phyloP scores from a whole-genome alignment of 2,329 filamentous ascomycete genomes.

The Aspergillus hortae region DNA sequence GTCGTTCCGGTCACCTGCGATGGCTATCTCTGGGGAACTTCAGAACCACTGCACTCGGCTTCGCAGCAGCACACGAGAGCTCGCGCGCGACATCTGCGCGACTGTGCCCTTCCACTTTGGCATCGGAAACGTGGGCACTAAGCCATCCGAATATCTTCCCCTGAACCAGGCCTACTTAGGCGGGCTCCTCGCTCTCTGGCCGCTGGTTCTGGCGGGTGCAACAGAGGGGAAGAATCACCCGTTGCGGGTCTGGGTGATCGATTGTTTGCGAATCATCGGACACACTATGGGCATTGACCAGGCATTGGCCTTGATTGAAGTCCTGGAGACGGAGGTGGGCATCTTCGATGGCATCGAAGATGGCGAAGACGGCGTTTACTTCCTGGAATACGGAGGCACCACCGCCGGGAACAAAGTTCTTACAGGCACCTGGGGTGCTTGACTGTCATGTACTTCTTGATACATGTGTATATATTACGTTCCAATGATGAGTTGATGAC shows the following conservation, averaged over 20 bases:
- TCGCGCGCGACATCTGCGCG: slow-evolving; percentile 36
- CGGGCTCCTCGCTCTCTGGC: slow-evolving; percentile 35
- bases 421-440: slow-evolving; percentile 12
- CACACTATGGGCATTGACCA: slow-evolving; percentile 36
- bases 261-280: slow-evolving; percentile 32
- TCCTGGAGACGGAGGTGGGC: slow-evolving; percentile 27
- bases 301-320: slow-evolving; percentile 32
- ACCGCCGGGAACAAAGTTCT: slow-evolving; percentile 11
- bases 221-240: slow-evolving; percentile 25
- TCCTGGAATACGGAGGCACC: slow-evolving; percentile 8
- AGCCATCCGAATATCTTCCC: slow-evolving; percentile 11
- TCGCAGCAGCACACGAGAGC: slow-evolving; percentile 22
- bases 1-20: slow-evolving; percentile 16
- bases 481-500: background rate
- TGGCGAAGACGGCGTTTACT: slow-evolving; percentile 16
- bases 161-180: slow-evolving; percentile 28
- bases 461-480: background rate
- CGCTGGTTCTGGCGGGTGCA: slow-evolving; percentile 33
- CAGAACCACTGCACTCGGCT: slow-evolving; percentile 27
- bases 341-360: slow-evolving; percentile 21
- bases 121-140: slow-evolving; percentile 13
- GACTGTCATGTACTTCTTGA: background rate
- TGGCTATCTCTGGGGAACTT: slow-evolving; percentile 26
- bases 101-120: slow-evolving; percentile 36
- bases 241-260: slow-evolving; percentile 30